Conservation (phyloP, 208 protist species). For the Trypanosoma theileri region DNA sequence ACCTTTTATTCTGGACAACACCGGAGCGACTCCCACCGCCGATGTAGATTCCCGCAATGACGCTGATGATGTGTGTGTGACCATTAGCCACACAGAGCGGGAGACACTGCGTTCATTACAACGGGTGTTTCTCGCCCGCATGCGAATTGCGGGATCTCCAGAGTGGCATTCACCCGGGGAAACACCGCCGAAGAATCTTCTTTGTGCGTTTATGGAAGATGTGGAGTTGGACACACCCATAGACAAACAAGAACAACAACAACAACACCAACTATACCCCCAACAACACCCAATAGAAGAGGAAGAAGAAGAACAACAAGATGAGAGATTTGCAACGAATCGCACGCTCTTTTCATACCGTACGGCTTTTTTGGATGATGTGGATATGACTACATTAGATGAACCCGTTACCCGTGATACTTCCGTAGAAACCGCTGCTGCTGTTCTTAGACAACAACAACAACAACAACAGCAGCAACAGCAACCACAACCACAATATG, state of each 20-base stretch:
- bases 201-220: conserved; percentile 2
- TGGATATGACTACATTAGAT: conserved; percentile 20
- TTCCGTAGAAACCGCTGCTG: conserved; percentile 7
- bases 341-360: conserved; percentile 38
- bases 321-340: conserved; percentile 18
- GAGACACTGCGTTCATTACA: conserved; percentile 49
- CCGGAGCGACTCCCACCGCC: background rate
- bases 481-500: too few relatives aligned
- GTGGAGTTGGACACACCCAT: background rate
- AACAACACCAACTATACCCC: background rate
- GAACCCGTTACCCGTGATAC: background rate
- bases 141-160: conserved; percentile 23
- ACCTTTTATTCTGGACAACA: background rate
- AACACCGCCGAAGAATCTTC: conserved; percentile 10
- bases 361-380: conserved; percentile 16
- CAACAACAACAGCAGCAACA: background rate
- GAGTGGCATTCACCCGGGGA: conserved; percentile 23
- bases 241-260: background rate
- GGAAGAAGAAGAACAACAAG: background rate
- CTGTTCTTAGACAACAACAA: background rate
- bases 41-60: background rate
- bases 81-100: conserved; percentile 53
- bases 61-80: conserved; percentile 31
- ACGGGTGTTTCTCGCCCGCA: conserved; percentile 40
- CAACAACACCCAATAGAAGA: too few relatives aligned